phyloP scores from a whole-genome alignment of 495 filamentous ascomycete species.

The Podospora pseudopauciseta region DNA sequence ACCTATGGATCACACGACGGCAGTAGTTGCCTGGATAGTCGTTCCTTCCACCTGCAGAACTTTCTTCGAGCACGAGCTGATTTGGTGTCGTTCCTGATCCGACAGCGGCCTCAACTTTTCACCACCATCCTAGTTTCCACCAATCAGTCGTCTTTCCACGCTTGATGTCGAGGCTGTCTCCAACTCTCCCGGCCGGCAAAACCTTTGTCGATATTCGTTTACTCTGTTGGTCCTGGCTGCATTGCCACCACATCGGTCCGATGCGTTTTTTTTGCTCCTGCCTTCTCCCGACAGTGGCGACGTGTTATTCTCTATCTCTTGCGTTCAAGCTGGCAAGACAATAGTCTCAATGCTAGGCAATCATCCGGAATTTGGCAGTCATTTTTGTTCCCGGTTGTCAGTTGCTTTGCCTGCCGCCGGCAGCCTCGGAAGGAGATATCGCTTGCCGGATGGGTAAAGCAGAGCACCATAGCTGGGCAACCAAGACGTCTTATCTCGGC shows the following conservation, averaged over 20 bases:
- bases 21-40: no score
- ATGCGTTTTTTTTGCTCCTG: background rate
- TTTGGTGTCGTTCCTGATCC: no score
- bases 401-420: background rate
- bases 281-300: background rate
- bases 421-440: background rate
- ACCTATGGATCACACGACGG: no score
- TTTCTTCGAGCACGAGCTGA: no score
- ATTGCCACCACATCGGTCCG: background rate
- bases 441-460: background rate
- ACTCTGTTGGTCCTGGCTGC: background rate
- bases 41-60: no score
- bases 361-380: background rate
- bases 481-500: background rate
- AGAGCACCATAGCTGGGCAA: background rate
- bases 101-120: no score
- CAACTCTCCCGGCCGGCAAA: background rate
- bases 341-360: background rate
- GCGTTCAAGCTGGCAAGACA: background rate
- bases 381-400: background rate
- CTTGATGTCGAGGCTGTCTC: no score
- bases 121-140: no score
- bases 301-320: background rate
- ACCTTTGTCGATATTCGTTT: background rate
- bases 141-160: no score